These are phyloP conservation scores for Viridothelium virens DNA, from an alignment of 495 filamentous ascomycete species.

Conservation along the genomic window DNA sequence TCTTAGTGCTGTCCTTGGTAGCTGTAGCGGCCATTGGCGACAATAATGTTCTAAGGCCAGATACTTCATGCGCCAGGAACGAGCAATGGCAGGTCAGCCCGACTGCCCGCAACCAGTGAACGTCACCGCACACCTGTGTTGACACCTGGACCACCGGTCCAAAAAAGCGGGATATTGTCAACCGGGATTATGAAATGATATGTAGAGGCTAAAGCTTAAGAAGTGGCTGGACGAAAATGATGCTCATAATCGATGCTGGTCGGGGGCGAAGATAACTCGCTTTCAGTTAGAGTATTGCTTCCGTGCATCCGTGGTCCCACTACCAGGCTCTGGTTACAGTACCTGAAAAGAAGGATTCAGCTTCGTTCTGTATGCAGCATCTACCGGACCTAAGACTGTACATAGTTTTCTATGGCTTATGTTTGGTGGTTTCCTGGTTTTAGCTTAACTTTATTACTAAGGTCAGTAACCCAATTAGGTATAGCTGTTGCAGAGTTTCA, in stretches of 20 bases:
- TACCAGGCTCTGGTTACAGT: neutral
- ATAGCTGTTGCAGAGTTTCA: too few relatives aligned
- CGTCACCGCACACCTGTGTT: too few relatives aligned
- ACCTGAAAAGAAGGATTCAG: too few relatives aligned
- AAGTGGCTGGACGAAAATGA: neutral
- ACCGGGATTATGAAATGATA: neutral
- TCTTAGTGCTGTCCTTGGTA: neutral
- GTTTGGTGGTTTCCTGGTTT: too few relatives aligned
- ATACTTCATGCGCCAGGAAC: neutral
- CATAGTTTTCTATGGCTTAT: too few relatives aligned
- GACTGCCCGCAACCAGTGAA: too few relatives aligned
- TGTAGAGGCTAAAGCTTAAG: neutral
- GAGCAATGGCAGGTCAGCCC: neutral
- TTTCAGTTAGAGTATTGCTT: neutral
- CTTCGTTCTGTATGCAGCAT: too few relatives aligned
- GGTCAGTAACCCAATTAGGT: too few relatives aligned
- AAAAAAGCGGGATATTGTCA: neutral
- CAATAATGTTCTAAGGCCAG: neutral
- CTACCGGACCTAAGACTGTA: too few relatives aligned
- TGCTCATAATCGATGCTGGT: neutral
- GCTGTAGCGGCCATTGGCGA: constrained; percentile 4
- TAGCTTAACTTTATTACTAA: too few relatives aligned
- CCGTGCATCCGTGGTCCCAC: neutral
- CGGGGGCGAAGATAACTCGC: neutral
- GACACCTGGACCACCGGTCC: too few relatives aligned